Evolutionary conservation across 352 stramenopile genomes (phyloP).

Genomic region (Plasmopara muralis): DNA sequence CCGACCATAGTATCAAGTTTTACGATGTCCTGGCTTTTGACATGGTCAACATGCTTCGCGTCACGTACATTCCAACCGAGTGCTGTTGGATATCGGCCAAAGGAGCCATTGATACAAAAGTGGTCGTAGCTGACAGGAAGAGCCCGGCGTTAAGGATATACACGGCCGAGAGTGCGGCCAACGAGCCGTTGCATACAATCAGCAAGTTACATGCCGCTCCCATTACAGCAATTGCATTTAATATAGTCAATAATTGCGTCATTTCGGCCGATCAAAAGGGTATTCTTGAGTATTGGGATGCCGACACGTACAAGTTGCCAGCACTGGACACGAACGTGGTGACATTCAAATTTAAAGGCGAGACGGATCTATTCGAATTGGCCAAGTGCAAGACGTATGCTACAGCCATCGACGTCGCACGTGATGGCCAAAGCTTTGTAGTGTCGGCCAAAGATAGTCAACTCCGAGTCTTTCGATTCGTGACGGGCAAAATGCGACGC

Average conservation of each 20-base stretch:
- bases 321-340: constrained; percentile 10
- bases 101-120: constrained; percentile 47
- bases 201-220: constrained; percentile 88
- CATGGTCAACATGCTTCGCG: constrained; percentile 95
- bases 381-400: constrained; percentile 88
- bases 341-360: constrained; percentile 91
- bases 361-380: constrained; percentile 95
- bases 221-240: constrained; percentile 87
- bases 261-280: constrained; percentile 90
- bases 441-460: constrained; percentile 83
- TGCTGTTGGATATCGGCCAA: constrained; percentile 73
- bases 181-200: constrained; percentile 50
- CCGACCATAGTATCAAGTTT: constrained; percentile 95
- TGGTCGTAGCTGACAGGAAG: constrained; percentile 73
- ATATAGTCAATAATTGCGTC: constrained; percentile 78
- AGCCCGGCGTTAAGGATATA: constrained; percentile 79
- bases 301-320: constrained; percentile 57
- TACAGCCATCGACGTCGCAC: constrained; percentile 67
- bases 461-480: constrained; percentile 88
- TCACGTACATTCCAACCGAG: constrained; percentile 59
- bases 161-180: constrained; percentile 53
- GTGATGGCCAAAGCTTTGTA: constrained; percentile 72
- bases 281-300: constrained; percentile 93
- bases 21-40: constrained; percentile 99
- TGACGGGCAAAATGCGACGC: constrained; percentile 80